phyloP scores from a whole-genome alignment of 139 green algal species.

The Raphidocelis subcapitata region DNA sequence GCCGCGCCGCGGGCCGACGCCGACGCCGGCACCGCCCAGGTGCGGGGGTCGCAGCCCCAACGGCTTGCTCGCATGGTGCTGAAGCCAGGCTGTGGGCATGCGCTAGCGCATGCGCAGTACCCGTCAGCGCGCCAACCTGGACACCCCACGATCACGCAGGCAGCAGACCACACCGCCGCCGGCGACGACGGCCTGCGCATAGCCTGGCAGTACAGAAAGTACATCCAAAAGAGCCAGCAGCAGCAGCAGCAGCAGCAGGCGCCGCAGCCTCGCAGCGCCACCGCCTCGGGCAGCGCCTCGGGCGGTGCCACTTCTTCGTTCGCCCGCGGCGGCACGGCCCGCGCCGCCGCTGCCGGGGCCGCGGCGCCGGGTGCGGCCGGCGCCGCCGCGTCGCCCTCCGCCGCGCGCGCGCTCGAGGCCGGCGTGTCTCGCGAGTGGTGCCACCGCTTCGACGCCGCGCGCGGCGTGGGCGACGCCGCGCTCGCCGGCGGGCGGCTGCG shows the following conservation, averaged over 20 bases:
- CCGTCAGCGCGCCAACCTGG: not conserved
- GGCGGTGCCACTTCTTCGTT: not conserved
- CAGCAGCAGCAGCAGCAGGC: slow-evolving; percentile 8
- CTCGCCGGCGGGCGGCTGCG: slow-evolving; percentile 21
- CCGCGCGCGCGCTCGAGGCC: slow-evolving; percentile 28
- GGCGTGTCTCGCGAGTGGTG: slow-evolving; percentile 64
- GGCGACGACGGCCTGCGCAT: slow-evolving; percentile 62
- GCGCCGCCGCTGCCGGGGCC: not conserved
- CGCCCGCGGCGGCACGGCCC: not conserved
- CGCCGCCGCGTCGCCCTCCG: not conserved
- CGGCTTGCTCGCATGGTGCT: not conserved
- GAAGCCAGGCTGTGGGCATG: not conserved
- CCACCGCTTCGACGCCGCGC: slow-evolving; percentile 72
- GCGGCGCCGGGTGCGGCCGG: too few relatives aligned
- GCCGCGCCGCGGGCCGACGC: not conserved
- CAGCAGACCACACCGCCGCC: not conserved
- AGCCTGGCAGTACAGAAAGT: slow-evolving; percentile 87
- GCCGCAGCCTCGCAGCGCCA: not conserved
- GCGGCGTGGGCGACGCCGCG: slow-evolving; percentile 22
- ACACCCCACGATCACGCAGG: not conserved
- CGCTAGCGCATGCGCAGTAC: not conserved
- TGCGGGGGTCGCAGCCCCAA: slow-evolving; percentile 14
- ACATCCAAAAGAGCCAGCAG: slow-evolving; percentile 59
- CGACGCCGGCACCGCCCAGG: not conserved
- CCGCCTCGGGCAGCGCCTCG: not conserved